Evolutionary conservation across 108 stramenopile species (phyloP).

Genomic region (Skeletonema grethae): DNA sequence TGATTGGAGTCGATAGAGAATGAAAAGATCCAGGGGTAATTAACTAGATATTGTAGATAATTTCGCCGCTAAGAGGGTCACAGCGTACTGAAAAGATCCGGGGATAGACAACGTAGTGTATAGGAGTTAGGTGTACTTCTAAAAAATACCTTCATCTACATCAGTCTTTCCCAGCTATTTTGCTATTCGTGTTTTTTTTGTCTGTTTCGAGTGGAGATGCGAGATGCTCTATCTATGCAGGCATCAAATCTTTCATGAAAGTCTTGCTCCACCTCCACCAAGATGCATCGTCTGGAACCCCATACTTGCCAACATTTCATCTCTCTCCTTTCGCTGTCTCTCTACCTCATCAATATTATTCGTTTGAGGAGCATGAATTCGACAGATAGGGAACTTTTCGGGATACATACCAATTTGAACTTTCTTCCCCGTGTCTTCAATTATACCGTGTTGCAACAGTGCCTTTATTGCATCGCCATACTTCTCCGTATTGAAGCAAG

Average conservation of each 20-base stretch:
- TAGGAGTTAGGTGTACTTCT: too few relatives aligned
- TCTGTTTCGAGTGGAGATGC: too few relatives aligned
- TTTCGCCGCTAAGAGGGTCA: too few relatives aligned
- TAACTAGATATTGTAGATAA: too few relatives aligned
- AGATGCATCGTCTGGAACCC: not conserved
- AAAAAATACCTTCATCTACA: too few relatives aligned
- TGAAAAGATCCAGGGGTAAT: too few relatives aligned
- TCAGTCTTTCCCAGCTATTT: not conserved
- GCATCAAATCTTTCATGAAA: not conserved
- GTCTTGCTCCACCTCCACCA: slow-evolving; percentile 1
- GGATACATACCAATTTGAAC: slow-evolving; percentile 17
- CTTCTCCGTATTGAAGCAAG: slow-evolving; percentile 20
- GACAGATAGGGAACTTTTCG: slow-evolving; percentile 9
- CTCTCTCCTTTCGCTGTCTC: not conserved
- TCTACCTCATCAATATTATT: not conserved
- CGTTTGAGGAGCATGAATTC: slow-evolving; percentile 17
- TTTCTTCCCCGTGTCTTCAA: slow-evolving; percentile 15
- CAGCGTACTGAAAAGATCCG: too few relatives aligned
- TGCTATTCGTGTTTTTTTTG: too few relatives aligned
- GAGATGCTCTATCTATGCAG: too few relatives aligned
- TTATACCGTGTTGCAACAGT: slow-evolving; percentile 18
- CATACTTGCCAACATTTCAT: slow-evolving; percentile 13
- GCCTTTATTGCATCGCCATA: slow-evolving; percentile 16
- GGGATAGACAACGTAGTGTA: not conserved
- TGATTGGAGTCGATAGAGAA: too few relatives aligned